Conservation (phyloP, 805 yeast genomes). For the Metahyphopichia silvanorum region DNA sequence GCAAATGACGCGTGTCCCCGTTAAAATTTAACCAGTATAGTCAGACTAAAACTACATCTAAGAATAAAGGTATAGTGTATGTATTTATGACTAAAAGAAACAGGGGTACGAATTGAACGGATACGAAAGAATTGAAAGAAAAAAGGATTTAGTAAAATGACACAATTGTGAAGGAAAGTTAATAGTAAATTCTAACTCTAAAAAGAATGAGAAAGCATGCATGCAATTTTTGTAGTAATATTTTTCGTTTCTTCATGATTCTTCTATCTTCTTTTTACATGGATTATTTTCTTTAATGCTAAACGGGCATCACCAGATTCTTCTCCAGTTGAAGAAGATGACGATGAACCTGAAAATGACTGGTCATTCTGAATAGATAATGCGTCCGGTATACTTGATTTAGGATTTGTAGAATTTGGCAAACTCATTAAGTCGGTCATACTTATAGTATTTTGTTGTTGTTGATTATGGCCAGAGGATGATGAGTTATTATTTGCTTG, state of each 20-base stretch:
- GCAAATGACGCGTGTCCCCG: too few species aligned
- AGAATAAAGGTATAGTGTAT: too few species aligned
- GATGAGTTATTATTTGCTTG: conserved; percentile 4
- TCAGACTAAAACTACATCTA: too few species aligned
- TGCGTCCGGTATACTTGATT: neutral
- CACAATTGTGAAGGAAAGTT: too few species aligned
- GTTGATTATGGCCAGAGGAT: conserved; percentile 3
- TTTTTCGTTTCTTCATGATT: too few species aligned
- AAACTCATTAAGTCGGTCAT: conserved; percentile 18
- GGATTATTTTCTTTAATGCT: conserved; percentile 34
- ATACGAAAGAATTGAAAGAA: neutral
- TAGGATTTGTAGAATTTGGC: conserved; percentile 4
- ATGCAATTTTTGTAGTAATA: too few species aligned
- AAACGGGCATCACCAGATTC: conserved; percentile 37
- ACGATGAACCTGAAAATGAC: conserved; percentile 5
- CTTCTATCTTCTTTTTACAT: conserved; percentile 23
- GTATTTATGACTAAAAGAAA: neutral
- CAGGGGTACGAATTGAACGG: neutral
- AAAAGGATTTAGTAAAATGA: too few species aligned
- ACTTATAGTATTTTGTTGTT: conserved; percentile 8
- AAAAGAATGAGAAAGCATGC: conserved; percentile 1
- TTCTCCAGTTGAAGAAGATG: conserved; percentile 9
- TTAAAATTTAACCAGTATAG: too few species aligned
- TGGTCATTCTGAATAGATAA: neutral
- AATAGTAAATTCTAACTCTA: too few species aligned